Evolutionary conservation across 805 yeast species (phyloP), one percentile per base, ranked within the genome.

Genomic region (Kuraishia capsulata): DNA sequence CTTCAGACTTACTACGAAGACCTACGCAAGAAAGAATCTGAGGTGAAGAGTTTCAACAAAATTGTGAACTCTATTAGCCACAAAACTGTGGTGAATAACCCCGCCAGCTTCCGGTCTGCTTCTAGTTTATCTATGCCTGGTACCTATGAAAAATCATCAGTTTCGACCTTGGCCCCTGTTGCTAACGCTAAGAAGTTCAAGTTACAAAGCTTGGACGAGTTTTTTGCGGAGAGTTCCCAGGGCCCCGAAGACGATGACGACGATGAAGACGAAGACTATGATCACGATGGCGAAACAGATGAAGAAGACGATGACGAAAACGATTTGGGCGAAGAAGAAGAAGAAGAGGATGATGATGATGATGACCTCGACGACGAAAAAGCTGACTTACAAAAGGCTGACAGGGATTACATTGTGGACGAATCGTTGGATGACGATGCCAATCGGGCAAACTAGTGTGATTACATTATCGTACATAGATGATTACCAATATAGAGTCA

Each of bases 181-280:
- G n/a, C 49, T 16, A 47, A 49, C 23, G 61, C 57, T 10, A 62
- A 57, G 44, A 67, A 64, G 39, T 80, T 76, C 49, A 71, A 74
- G 42, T 57, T 83, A 29, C 95, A 86, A 54, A 82, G 89, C 41
- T 61, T 89, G 41, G 97, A 89, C 51, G 97, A 89, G 44, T 89
- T 89, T 54, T 78, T 89, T 47, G 81, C 73, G 2, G 69, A 69
- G 42, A 59, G 71, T 11, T 59, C 66, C 16, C n/a, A 48, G 51
- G 37, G 62, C 42, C 42, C 64, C 46, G 49, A 48, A n/a, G 50
- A 42, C 5, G 59, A 49, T 16, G 57, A 50, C 5, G 61, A 51
- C 4, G 63, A 53, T 3, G 62, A 50, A 2, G 62, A 49, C 6
- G 60, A 52, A 3, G 65, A 54, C 9, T n/a, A 53, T 3, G 62